These are phyloP conservation scores for Starmerella ratchasimensis DNA, from an alignment of 805 yeast species.

Conservation along the genomic window DNA sequence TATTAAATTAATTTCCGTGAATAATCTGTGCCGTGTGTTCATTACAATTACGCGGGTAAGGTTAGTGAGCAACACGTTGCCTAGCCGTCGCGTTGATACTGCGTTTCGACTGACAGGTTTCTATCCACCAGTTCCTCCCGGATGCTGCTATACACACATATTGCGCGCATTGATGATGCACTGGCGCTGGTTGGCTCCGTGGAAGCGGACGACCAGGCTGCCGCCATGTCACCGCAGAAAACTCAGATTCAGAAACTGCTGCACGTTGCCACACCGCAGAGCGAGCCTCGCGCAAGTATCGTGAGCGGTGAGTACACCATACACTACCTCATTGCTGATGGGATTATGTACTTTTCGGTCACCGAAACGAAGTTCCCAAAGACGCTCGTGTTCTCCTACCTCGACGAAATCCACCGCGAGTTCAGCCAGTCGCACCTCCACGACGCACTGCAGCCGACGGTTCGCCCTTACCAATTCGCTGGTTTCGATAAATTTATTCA, in stretches of 20 bases:
- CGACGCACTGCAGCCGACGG: constrained; percentile 40
- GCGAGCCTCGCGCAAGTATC: constrained; percentile 74
- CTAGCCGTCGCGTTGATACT: no score
- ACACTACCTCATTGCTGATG: constrained; percentile 51
- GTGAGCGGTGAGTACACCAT: constrained; percentile 64
- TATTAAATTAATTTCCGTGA: no score
- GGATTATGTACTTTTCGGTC: constrained; percentile 65
- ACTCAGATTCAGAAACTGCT: constrained; percentile 68
- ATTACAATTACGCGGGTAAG: no score
- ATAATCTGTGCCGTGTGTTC: no score
- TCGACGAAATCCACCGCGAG: constrained; percentile 68
- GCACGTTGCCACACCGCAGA: constrained; percentile 57
- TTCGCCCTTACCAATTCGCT: constrained; percentile 85
- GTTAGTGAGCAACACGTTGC: no score
- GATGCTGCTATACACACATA: constrained; percentile 27
- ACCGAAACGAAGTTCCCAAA: constrained; percentile 72
- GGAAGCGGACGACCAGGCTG: constrained; percentile 52
- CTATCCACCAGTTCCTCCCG: no score
- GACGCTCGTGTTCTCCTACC: constrained; percentile 75
- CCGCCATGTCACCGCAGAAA: constrained; percentile 58
- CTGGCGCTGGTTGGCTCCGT: constrained; percentile 86
- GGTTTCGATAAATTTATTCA: constrained; percentile 57
- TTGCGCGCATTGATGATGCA: constrained; percentile 29
- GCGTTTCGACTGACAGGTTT: no score
- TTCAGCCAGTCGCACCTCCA: constrained; percentile 71